Conservation (phyloP, 2,329 filamentous ascomycete species). For the Rutstroemia sp. region DNA sequence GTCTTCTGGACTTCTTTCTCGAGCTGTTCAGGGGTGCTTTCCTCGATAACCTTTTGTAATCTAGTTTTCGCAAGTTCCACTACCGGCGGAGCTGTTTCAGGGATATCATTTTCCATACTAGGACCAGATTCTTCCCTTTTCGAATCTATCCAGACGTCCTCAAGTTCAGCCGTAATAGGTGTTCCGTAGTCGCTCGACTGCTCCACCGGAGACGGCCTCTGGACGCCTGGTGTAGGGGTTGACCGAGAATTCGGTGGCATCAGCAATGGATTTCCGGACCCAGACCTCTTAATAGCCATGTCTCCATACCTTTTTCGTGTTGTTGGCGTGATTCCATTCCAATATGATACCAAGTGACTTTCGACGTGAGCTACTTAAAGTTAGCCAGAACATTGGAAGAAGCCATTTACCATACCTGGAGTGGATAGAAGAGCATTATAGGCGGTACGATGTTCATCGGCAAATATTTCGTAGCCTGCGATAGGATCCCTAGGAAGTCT, state of each 20-base stretch:
- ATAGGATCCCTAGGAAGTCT: not conserved
- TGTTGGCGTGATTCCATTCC: not conserved
- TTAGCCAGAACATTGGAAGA: not conserved
- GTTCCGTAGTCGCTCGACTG: not conserved
- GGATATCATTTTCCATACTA: not conserved
- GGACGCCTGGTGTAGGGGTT: not conserved
- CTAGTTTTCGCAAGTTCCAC: not conserved
- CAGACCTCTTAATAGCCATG: not conserved
- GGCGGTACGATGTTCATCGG: not conserved
- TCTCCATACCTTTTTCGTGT: not conserved
- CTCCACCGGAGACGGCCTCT: not conserved
- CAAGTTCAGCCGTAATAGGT: not conserved
- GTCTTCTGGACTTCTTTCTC: conserved; percentile 22
- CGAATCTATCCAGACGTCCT: not conserved
- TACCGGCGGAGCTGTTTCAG: not conserved
- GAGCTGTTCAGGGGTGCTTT: conserved; percentile 17
- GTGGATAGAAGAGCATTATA: not conserved
- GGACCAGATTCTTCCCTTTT: not conserved
- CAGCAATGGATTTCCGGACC: not conserved
- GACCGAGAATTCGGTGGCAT: not conserved
- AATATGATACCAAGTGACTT: not conserved
- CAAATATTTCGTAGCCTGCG: not conserved
- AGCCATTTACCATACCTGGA: not conserved
- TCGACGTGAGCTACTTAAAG: not conserved
- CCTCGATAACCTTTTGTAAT: conserved; percentile 20